Base-by-base conservation (phyloP, 2,329 filamentous ascomycete species). In the Dactylella cylindrospora region DNA sequence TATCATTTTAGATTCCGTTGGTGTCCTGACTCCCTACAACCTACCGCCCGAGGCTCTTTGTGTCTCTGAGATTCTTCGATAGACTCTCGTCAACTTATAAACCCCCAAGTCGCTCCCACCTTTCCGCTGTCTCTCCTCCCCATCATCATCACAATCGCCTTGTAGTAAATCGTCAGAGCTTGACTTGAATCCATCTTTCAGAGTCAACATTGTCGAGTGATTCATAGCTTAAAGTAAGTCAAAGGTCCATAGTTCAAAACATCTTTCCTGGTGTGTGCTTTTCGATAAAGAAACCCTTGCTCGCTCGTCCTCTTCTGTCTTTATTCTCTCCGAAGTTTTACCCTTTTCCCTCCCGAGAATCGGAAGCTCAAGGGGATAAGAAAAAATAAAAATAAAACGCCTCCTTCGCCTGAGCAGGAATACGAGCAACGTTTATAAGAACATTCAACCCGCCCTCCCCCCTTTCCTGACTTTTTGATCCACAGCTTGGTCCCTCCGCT, bases 191-290 rank as follows among this genome's bases (percentile, higher is more conserved):
- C 39, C 28, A 40, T 39, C 35, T 41, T 49, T n/a, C n/a, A n/a
- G 53, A 61, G 55, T 61, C 55, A 61, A 12, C 47, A 44, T 46
- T 23, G 33, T 41, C 41, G 36, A 31, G 32, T 61, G 55, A 61
- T 53, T 53, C 55, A 61, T 44, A 61, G 35, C 47, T 61, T 53
- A 61, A 61, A 52, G 55, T 61, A 61, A 61, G 55, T 61, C 55
- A 53, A 22, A 15, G 25, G 28, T 26, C 39, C 8, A 61, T 29
- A 61, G 55, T 61, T 61, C 55, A 41, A 49, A 49, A 61, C 55
- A 60, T 20, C 31, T 15, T n/a, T 8, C 5, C 26, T 29, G 20
- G 51, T 22, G 33, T 17, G 28, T 54, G 41, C 13, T 41, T 43
- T 28, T 19, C 32, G 35, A n/a, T n/a, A n/a, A n/a, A n/a, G n/a